Percentiles rank a stretch among this genome's conserved stretches.
Conservation (phyloP, 495 filamentous ascomycete species). For the Penicillium salamii region DNA sequence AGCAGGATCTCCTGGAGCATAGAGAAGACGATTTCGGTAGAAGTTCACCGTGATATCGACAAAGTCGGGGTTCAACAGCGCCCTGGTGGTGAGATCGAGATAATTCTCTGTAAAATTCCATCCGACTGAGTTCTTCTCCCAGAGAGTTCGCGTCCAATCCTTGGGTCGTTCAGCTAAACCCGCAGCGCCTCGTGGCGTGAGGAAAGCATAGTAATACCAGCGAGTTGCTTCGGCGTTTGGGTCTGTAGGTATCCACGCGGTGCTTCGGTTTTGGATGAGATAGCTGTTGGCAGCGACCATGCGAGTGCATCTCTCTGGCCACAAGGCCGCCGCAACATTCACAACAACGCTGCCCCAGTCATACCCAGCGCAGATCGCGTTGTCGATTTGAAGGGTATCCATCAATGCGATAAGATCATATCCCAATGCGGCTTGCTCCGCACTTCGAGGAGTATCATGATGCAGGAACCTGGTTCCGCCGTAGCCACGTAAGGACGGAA, state of each 20-base stretch:
- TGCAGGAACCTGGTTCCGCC: slow-evolving; percentile 20
- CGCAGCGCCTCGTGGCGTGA: slow-evolving; percentile 7
- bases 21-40: background rate
- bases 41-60: background rate
- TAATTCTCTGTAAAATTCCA: background rate
- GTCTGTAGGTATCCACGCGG: slow-evolving; percentile 8
- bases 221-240: slow-evolving; percentile 6
- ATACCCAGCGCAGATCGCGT: slow-evolving; percentile 12
- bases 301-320: slow-evolving; percentile 12
- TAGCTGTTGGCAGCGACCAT: slow-evolving; percentile 16
- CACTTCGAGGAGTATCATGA: slow-evolving; percentile 13
- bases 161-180: slow-evolving; percentile 3
- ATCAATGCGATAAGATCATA: slow-evolving; percentile 17
- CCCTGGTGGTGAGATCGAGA: background rate
- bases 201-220: slow-evolving; percentile 7
- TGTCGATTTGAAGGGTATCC: slow-evolving; percentile 6
- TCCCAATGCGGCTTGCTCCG: slow-evolving; percentile 20
- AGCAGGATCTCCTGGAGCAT: slow-evolving; percentile 2
- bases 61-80: background rate
- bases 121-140: background rate
- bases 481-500: slow-evolving; percentile 24
- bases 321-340: slow-evolving; percentile 7
- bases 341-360: slow-evolving; percentile 13
- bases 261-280: slow-evolving; percentile 13
- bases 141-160: background rate